Evolutionary conservation across 177 flowering plant genomes (phyloP).

Genomic region (Vitis hybrid): DNA sequence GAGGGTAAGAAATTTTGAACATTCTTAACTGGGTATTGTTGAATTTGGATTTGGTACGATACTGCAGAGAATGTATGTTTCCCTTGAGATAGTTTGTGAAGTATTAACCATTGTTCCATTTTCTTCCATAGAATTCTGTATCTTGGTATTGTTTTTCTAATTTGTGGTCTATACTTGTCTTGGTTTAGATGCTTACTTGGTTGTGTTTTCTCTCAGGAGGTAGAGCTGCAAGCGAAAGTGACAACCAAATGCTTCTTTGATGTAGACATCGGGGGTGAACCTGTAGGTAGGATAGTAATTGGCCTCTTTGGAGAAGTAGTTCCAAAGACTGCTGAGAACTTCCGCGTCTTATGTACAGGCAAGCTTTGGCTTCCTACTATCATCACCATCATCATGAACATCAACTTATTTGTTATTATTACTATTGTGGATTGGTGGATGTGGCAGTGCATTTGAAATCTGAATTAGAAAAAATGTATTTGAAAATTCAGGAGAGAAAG

Average conservation of each 20-base stretch:
- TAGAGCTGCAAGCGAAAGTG: constrained; percentile 66
- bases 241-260: constrained; percentile 74
- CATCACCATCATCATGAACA: too few species aligned
- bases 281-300: constrained; percentile 60
- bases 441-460: not conserved
- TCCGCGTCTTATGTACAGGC: constrained; percentile 79
- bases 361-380: constrained; percentile 7
- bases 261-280: constrained; percentile 66
- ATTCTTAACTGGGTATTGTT: too few species aligned
- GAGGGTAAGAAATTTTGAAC: too few species aligned
- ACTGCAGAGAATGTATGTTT: too few species aligned
- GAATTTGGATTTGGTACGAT: too few species aligned
- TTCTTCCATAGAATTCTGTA: not conserved
- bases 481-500: constrained; percentile 61
- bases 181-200: not conserved
- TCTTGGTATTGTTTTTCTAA: not conserved
- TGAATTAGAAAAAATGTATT: not conserved
- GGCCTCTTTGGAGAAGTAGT: constrained; percentile 77
- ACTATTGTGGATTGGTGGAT: not conserved
- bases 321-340: constrained; percentile 70
- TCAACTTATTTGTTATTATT: not conserved
- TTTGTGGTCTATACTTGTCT: not conserved
- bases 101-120: too few species aligned
- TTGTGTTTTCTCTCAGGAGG: constrained; percentile 34
- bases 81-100: too few species aligned